A percentile compares a stretch with the other conserved stretches of the same genome.
Evolutionary conservation across 192 early-diverging fungal species (phyloP).

Genomic region (Fimicolochytrium jonesii): DNA sequence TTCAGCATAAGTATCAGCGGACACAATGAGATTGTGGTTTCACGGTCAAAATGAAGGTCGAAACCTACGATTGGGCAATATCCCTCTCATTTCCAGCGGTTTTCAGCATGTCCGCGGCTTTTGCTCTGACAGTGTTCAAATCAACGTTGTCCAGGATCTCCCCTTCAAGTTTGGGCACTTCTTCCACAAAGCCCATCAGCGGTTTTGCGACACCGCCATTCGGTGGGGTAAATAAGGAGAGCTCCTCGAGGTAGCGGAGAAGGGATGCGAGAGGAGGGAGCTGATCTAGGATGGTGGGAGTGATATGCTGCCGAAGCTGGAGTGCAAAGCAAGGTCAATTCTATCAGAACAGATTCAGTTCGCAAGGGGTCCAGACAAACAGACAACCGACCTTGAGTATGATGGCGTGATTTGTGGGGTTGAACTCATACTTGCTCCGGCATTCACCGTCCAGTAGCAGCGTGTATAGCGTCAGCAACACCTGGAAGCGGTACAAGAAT

Average conservation of each 20-base stretch:
- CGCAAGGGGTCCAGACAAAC: too few relatives aligned
- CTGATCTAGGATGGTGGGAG: slow-evolving; percentile 41
- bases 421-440: slow-evolving; percentile 38
- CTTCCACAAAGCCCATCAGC: slow-evolving; percentile 20
- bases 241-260: slow-evolving; percentile 45
- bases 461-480: slow-evolving; percentile 49
- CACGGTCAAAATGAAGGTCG: too few relatives aligned
- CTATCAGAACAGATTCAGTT: too few relatives aligned
- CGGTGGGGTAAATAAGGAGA: slow-evolving; percentile 35
- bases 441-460: slow-evolving; percentile 44
- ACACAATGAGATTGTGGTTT: too few relatives aligned
- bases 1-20: too few relatives aligned
- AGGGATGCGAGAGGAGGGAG: slow-evolving; percentile 39
- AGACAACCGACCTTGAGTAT: slow-evolving; percentile 36
- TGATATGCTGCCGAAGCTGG: slow-evolving; percentile 35
- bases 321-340: too few relatives aligned
- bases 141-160: background rate
- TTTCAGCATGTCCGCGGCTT: background rate
- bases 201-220: background rate
- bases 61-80: too few relatives aligned
- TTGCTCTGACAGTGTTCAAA: background rate
- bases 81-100: background rate
- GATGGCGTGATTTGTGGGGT: slow-evolving; percentile 28
- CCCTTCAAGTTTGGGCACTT: slow-evolving; percentile 15
- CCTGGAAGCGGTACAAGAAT: slow-evolving; percentile 9